phyloP scores from a whole-genome alignment of 2,329 filamentous ascomycete genomes.

The Monascus ruber region DNA sequence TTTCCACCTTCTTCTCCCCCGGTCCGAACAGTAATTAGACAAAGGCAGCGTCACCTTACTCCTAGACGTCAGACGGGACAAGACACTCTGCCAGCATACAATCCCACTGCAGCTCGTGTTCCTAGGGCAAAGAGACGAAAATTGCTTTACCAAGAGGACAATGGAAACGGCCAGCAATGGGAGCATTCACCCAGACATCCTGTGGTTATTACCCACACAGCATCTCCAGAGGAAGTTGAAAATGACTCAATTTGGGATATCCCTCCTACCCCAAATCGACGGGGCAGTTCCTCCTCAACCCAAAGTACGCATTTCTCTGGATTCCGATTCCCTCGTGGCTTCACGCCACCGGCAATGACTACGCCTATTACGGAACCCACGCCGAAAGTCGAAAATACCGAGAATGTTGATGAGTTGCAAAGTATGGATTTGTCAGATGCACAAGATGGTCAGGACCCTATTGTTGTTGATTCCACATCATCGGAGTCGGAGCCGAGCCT shows the following conservation, averaged over 20 bases:
- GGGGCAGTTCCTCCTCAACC: slow-evolving; percentile 20
- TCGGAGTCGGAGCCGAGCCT: slow-evolving; percentile 8
- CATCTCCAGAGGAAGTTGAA: slow-evolving; percentile 3
- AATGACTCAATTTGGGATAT: slow-evolving; percentile 19
- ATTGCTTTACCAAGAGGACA: slow-evolving; percentile 11
- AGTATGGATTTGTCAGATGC: slow-evolving; percentile 6
- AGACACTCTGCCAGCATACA: neutral
- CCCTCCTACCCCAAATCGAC: slow-evolving; percentile 29
- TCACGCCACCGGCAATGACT: slow-evolving; percentile 16
- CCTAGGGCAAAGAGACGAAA: slow-evolving; percentile 27
- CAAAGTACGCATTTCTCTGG: slow-evolving; percentile 9
- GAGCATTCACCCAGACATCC: slow-evolving; percentile 8
- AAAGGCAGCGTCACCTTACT: neutral
- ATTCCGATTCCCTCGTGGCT: slow-evolving; percentile 28
- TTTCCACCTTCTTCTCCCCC: slow-evolving; percentile 17
- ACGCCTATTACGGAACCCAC: slow-evolving; percentile 15
- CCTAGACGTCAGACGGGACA: neutral
- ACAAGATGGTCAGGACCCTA: slow-evolving; percentile 6
- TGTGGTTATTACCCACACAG: slow-evolving; percentile 16
- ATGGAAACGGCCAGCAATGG: slow-evolving; percentile 1
- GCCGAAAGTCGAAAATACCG: slow-evolving; percentile 2
- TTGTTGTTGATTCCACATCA: slow-evolving; percentile 10
- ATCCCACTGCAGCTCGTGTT: neutral
- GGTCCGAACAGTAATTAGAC: slow-evolving; percentile 1
- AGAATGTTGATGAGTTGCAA: slow-evolving; percentile 7